phyloP scores from a whole-genome alignment of 495 filamentous ascomycete species.

The Amorphotheca resinae region DNA sequence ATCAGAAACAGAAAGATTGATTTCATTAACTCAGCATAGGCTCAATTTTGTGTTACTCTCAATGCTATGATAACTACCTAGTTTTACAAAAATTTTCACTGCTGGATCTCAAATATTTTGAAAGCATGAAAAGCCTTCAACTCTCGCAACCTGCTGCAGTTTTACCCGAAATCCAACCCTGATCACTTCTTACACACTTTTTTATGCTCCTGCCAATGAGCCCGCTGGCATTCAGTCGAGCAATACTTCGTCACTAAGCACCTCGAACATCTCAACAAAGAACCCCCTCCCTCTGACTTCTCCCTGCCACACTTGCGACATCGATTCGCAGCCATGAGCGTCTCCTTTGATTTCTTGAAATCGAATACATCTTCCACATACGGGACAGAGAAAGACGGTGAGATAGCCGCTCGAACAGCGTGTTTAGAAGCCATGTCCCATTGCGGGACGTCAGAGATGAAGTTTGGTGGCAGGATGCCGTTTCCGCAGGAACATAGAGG shows the following conservation, averaged over 20 bases:
- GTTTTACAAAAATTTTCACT: too few species aligned
- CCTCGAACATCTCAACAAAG: not conserved
- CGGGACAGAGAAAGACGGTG: slow-evolving; percentile 22
- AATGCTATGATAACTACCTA: too few species aligned
- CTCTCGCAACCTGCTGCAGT: not conserved
- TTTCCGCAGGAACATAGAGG: slow-evolving; percentile 28
- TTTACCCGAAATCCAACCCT: not conserved
- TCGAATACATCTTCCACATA: slow-evolving; percentile 17
- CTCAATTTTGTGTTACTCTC: too few species aligned
- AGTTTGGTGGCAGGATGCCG: slow-evolving; percentile 23
- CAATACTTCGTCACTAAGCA: not conserved
- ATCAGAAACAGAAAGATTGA: too few species aligned
- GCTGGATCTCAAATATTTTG: too few species aligned
- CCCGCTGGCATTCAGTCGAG: not conserved
- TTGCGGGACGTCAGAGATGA: slow-evolving; percentile 14
- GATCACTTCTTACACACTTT: not conserved
- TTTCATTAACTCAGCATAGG: too few species aligned
- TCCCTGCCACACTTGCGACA: not conserved
- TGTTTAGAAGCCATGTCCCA: slow-evolving; percentile 22
- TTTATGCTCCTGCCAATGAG: not conserved
- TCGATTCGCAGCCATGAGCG: too few species aligned
- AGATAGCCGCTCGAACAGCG: slow-evolving; percentile 24
- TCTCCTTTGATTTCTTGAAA: not conserved
- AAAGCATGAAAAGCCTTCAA: not conserved
- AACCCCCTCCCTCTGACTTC: not conserved